Conservation (phyloP, 2,329 filamentous ascomycete genomes). For the Calonectria naviculata region DNA sequence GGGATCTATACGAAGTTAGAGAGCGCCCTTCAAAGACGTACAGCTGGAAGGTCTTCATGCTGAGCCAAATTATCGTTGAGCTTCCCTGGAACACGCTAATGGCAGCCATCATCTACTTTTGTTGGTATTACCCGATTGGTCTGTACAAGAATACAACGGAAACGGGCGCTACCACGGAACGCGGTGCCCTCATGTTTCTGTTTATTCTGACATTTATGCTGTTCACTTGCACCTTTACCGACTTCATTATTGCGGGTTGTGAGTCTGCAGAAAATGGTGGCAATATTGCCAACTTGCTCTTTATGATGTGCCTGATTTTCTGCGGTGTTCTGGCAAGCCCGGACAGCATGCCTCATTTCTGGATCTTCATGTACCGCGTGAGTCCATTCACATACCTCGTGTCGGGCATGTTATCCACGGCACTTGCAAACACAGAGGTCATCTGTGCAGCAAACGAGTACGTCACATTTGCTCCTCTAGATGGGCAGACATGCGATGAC, state of each 20-base stretch:
- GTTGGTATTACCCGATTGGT: slow-evolving; percentile 78
- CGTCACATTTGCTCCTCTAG: slow-evolving; percentile 71
- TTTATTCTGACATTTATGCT: slow-evolving; percentile 73
- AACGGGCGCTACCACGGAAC: slow-evolving; percentile 60
- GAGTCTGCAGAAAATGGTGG: slow-evolving; percentile 74
- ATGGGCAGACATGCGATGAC: slow-evolving; percentile 66
- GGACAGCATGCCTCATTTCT: slow-evolving; percentile 67
- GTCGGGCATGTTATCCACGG: slow-evolving; percentile 76
- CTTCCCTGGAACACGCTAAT: slow-evolving; percentile 76
- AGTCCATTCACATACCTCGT: slow-evolving; percentile 88
- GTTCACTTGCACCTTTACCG: slow-evolving; percentile 74
- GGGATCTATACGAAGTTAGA: slow-evolving; percentile 75
- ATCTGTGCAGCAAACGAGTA: slow-evolving; percentile 77
- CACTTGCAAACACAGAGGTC: slow-evolving; percentile 74
- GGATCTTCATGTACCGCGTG: slow-evolving; percentile 68
- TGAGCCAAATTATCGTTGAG: slow-evolving; percentile 76
- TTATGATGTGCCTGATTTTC: slow-evolving; percentile 67
- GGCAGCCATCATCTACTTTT: slow-evolving; percentile 72
- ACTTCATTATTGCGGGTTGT: slow-evolving; percentile 72
- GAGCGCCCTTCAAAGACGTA: slow-evolving; percentile 77
- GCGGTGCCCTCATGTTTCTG: slow-evolving; percentile 73
- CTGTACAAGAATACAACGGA: slow-evolving; percentile 68
- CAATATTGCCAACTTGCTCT: slow-evolving; percentile 74
- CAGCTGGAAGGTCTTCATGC: slow-evolving; percentile 74
- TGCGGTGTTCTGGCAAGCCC: slow-evolving; percentile 40